Percentiles rank a stretch among this genome's conserved stretches.
These are phyloP conservation scores for Castanea crenata DNA, from an alignment of 306 rosid genomes.

Conservation along the genomic window DNA sequence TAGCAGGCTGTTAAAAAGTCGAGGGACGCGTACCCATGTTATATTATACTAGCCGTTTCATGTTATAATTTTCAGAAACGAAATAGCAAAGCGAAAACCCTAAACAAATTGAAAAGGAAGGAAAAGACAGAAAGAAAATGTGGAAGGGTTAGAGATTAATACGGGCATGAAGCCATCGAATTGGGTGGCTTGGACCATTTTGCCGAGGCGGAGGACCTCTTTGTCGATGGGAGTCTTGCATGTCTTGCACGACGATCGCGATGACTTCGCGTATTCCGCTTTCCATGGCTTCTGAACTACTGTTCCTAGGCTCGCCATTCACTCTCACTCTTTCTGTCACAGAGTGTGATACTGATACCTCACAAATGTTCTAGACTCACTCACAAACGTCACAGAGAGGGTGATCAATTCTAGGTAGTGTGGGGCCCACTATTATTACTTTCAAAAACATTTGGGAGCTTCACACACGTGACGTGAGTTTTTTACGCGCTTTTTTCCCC, in stretches of 20 bases:
- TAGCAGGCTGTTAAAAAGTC: background rate
- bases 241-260: slow-evolving; percentile 82
- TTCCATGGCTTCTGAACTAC: slow-evolving; percentile 75
- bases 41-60: too few species aligned
- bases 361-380: background rate
- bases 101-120: background rate
- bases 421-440: too few species aligned
- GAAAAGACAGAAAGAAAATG: background rate
- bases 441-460: too few species aligned
- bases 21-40: background rate
- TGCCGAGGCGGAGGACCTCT: slow-evolving; percentile 85
- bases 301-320: slow-evolving; percentile 55
- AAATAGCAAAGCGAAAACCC: background rate
- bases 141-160: too few species aligned
- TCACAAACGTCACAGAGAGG: too few species aligned
- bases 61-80: background rate
- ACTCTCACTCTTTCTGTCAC: background rate
- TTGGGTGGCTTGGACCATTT: slow-evolving; percentile 87
- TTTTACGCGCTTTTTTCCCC: too few species aligned
- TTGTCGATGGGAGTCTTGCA: slow-evolving; percentile 65
- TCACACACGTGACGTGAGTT: too few species aligned
- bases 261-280: slow-evolving; percentile 90
- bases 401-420: too few species aligned
- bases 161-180: slow-evolving; percentile 98
- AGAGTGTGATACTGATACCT: too few species aligned